Percentiles rank a stretch among this genome's conserved stretches.
Conservation (phyloP, 768 basidiomycete genomes). For the Russula foetens region DNA sequence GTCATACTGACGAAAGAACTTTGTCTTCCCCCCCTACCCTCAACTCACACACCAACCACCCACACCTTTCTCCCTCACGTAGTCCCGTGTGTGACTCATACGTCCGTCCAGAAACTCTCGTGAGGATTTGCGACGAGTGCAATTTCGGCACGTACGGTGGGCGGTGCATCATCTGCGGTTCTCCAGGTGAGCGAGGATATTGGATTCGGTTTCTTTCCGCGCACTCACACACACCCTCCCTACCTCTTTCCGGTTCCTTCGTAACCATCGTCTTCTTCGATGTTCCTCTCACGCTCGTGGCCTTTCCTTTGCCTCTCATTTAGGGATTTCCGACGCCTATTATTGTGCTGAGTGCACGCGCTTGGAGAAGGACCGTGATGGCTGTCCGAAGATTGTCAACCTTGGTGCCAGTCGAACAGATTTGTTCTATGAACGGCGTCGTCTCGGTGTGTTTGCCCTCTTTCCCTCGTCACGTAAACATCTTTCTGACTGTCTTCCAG, state of each 20-base stretch:
- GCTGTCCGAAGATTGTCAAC: conserved; percentile 97
- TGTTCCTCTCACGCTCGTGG: neutral
- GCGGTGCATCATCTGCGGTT: conserved; percentile 94
- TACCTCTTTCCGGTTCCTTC: neutral
- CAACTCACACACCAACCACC: too few relatives aligned
- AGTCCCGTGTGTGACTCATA: conserved; percentile 99
- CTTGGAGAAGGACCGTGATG: conserved; percentile 94
- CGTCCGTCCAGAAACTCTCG: conserved; percentile 95
- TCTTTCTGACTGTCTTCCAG: conserved; percentile 27
- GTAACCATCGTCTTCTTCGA: too few relatives aligned
- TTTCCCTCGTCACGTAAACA: neutral
- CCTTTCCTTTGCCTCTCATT: neutral
- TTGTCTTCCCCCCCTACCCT: too few relatives aligned
- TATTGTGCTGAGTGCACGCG: conserved; percentile 98
- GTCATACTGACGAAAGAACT: too few relatives aligned
- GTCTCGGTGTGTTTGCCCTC: conserved; percentile 50
- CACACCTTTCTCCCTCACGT: neutral
- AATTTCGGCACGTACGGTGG: conserved; percentile 99
- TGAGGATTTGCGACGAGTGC: conserved; percentile 98
- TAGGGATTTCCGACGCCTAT: conserved; percentile 97
- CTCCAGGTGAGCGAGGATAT: conserved; percentile 54
- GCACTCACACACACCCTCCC: neutral
- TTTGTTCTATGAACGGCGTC: conserved; percentile 83
- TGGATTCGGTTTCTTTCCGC: neutral
- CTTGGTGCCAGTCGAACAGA: conserved; percentile 92